A percentile compares a stretch with the other conserved stretches of the same genome.
Conservation (phyloP, 495 filamentous ascomycete species). For the Lichina pygmaea region DNA sequence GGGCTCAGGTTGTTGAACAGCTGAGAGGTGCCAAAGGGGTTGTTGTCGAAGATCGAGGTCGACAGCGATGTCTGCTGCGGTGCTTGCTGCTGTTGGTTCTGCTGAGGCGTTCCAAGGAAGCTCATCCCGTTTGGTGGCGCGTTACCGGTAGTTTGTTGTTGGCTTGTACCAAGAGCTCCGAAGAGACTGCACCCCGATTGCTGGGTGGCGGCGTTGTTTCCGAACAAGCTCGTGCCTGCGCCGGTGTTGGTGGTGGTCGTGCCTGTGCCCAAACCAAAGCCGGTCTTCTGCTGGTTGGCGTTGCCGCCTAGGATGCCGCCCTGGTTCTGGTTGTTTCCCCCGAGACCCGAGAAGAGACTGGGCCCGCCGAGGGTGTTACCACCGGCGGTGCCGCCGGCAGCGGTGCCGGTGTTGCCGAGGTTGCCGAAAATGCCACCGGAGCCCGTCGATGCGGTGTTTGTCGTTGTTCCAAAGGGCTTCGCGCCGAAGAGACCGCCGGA, state of each 20-base stretch:
- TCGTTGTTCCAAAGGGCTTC: conserved; percentile 7
- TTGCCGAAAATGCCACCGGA: conserved; percentile 6
- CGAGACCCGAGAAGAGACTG: background rate
- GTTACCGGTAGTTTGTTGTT: background rate
- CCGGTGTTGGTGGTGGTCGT: background rate
- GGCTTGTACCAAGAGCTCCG: background rate
- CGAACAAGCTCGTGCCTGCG: conserved; percentile 14
- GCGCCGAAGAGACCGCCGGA: conserved; percentile 18
- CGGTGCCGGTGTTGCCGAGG: conserved; percentile 6
- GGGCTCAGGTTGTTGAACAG: conserved; percentile 49
- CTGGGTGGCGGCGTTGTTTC: conserved; percentile 13
- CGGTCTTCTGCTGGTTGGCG: background rate
- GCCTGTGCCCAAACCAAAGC: background rate
- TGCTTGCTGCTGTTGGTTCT: conserved; percentile 17
- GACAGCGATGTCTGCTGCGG: conserved; percentile 43
- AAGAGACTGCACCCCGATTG: conserved; percentile 9
- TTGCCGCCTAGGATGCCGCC: background rate
- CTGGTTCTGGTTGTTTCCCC: background rate
- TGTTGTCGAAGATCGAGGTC: conserved; percentile 45
- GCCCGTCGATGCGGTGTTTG: conserved; percentile 4
- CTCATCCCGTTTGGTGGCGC: background rate
- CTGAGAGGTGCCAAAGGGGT: conserved; percentile 60
- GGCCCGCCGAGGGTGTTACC: background rate
- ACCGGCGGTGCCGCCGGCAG: background rate
- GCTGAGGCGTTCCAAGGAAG: conserved; percentile 12